Conservation (phyloP, 768 basidiomycete genomes). For the Leccinum uliginosum region DNA sequence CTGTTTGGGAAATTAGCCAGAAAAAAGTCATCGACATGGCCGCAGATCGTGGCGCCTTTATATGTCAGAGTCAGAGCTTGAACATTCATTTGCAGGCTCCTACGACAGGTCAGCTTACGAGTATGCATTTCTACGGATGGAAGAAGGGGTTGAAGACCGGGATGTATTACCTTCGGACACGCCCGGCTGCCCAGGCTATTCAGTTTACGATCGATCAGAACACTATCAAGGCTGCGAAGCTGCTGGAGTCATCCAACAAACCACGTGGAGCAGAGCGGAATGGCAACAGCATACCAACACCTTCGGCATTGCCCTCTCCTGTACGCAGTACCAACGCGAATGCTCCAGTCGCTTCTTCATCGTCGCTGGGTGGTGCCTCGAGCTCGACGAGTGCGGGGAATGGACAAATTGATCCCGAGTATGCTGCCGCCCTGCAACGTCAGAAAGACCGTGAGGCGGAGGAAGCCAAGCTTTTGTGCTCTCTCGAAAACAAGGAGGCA, state of each 20-base stretch:
- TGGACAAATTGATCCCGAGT: slow-evolving; percentile 57
- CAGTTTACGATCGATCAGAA: slow-evolving; percentile 95
- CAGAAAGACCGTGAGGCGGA: slow-evolving; percentile 72
- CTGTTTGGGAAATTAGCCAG: slow-evolving; percentile 99
- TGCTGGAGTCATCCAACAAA: slow-evolving; percentile 21
- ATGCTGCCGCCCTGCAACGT: slow-evolving; percentile 69
- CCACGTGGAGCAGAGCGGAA: slow-evolving; percentile 13
- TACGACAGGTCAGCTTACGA: slow-evolving; percentile 86
- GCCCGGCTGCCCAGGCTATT: slow-evolving; percentile 92
- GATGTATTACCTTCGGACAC: slow-evolving; percentile 95
- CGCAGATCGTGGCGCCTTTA: slow-evolving; percentile 98
- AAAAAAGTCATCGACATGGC: slow-evolving; percentile 98
- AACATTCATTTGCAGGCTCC: slow-evolving; percentile 92
- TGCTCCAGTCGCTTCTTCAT: slow-evolving; percentile 24
- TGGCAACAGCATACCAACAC: slow-evolving; percentile 16
- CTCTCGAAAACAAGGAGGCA: slow-evolving; percentile 90
- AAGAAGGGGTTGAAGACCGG: slow-evolving; percentile 98
- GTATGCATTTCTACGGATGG: slow-evolving; percentile 99
- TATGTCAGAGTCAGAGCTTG: slow-evolving; percentile 93
- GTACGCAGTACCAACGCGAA: slow-evolving; percentile 29
- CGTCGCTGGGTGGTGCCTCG: slow-evolving; percentile 13
- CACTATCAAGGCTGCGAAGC: slow-evolving; percentile 56
- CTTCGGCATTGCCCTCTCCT: slow-evolving; percentile 28
- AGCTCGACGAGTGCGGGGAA: slow-evolving; percentile 27
- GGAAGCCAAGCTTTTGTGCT: slow-evolving; percentile 78